A percentile compares a stretch with the other conserved stretches of the same genome.
Evolutionary conservation across 2,329 filamentous ascomycete species (phyloP).

Genomic region (Nannizziopsis barbatae): DNA sequence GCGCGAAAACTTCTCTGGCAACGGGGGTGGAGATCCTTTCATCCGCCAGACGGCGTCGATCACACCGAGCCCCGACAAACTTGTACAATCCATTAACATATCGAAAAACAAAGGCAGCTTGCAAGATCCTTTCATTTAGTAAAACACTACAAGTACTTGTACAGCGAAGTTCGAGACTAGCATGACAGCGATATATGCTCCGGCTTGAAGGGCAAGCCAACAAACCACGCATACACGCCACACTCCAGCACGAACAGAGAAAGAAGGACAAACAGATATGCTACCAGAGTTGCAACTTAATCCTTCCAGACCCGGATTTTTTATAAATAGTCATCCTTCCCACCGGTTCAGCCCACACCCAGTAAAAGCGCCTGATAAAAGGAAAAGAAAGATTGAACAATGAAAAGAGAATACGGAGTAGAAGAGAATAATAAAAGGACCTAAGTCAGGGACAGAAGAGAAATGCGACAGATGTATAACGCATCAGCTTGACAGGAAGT

Average conservation of each 20-base stretch:
- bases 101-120: neutral
- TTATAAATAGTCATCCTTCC: constrained; percentile 2
- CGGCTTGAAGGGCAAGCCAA: neutral
- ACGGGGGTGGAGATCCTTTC: neutral
- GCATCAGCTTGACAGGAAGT: constrained; percentile 3
- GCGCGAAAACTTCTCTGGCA: too few species aligned
- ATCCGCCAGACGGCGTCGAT: neutral
- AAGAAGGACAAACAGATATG: constrained; percentile 2
- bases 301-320: constrained; percentile 8
- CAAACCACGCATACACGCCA: neutral
- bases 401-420: neutral
- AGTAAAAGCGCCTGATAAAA: constrained; percentile 7
- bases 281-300: constrained; percentile 3
- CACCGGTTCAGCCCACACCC: constrained; percentile 4
- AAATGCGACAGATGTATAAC: constrained; percentile 6
- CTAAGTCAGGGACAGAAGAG: neutral
- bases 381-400: constrained; percentile 1
- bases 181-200: neutral
- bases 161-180: constrained; percentile 2
- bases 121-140: constrained; percentile 1
- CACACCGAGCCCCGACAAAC: neutral
- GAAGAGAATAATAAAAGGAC: too few species aligned
- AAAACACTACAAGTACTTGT: constrained; percentile 8
- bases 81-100: neutral
- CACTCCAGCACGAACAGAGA: neutral